A percentile compares a stretch with the other conserved stretches of the same genome.
These are phyloP conservation scores for Rhododendron ferrugineum DNA, from an alignment of 148 eudicot species.

Conservation along the genomic window DNA sequence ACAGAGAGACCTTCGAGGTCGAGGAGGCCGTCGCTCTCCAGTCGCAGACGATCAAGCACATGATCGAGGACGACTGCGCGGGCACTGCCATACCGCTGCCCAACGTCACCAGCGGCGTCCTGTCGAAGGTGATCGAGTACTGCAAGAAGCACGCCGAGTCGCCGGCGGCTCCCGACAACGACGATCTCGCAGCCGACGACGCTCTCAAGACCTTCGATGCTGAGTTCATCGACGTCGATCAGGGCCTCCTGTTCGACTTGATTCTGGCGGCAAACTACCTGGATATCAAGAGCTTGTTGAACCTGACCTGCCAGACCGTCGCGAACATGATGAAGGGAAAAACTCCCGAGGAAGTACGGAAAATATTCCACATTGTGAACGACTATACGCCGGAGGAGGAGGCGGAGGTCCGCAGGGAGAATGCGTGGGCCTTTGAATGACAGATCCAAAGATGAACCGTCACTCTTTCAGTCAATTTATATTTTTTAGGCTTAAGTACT, in stretches of 20 bases:
- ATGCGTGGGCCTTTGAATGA: no score
- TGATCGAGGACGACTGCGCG: no score
- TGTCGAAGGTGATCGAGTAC: no score
- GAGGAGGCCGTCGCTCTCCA: no score
- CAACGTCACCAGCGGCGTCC: no score
- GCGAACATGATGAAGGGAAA: conserved; percentile 17
- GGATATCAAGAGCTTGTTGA: conserved; percentile 17
- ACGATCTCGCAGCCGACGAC: not conserved
- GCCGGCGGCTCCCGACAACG: not conserved
- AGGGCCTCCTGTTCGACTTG: conserved; percentile 27
- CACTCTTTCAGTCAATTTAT: no score
- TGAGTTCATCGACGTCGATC: conserved; percentile 24
- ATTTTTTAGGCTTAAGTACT: not conserved
- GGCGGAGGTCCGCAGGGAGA: no score
- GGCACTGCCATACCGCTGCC: no score
- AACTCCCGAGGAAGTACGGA: conserved; percentile 12
- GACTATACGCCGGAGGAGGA: no score
- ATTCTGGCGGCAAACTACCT: conserved; percentile 25
- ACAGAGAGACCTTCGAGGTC: no score
- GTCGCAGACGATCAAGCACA: no score
- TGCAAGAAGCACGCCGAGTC: conserved; percentile 9
- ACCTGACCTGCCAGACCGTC: conserved; percentile 17
- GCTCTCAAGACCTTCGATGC: conserved; percentile 18
- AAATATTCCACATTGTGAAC: not conserved
- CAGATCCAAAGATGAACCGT: not conserved